These are phyloP conservation scores for Penicillium capsulatum DNA, from an alignment of 2,329 filamentous ascomycete species.

Conservation along the genomic window DNA sequence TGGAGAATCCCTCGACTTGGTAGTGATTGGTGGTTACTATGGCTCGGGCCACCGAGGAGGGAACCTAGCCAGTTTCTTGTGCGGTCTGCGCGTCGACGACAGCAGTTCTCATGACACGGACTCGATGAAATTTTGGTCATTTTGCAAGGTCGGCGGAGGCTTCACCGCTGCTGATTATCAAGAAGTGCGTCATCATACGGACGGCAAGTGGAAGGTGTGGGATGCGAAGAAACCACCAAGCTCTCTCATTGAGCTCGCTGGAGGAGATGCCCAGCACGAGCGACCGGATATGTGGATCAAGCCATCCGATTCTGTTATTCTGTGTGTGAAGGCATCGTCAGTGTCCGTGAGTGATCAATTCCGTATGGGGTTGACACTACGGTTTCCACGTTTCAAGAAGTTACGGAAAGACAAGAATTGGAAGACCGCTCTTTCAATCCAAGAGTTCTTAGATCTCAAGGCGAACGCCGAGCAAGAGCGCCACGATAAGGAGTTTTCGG, in stretches of 20 bases:
- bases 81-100: slow-evolving; percentile 73
- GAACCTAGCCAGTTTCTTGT: slow-evolving; percentile 79
- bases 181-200: slow-evolving; percentile 74
- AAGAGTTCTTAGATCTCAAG: slow-evolving; percentile 72
- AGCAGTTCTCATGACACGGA: slow-evolving; percentile 56
- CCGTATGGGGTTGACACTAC: slow-evolving; percentile 68
- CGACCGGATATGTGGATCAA: slow-evolving; percentile 90
- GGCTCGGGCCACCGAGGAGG: slow-evolving; percentile 83
- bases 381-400: slow-evolving; percentile 85
- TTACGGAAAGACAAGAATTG: slow-evolving; percentile 80
- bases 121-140: slow-evolving; percentile 79
- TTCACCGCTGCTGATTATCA: slow-evolving; percentile 82
- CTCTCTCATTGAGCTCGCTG: slow-evolving; percentile 75
- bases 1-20: slow-evolving; percentile 84
- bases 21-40: slow-evolving; percentile 89
- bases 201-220: slow-evolving; percentile 90
- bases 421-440: slow-evolving; percentile 71
- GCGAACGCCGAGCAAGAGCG: slow-evolving; percentile 64
- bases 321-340: slow-evolving; percentile 84
- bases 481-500: slow-evolving; percentile 69
- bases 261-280: slow-evolving; percentile 70
- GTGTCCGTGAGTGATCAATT: slow-evolving; percentile 74
- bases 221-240: slow-evolving; percentile 70
- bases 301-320: slow-evolving; percentile 77
- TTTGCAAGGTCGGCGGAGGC: slow-evolving; percentile 96